phyloP scores from a whole-genome alignment of 768 basidiomycete genomes.

The Pleurotus cornucopiae region DNA sequence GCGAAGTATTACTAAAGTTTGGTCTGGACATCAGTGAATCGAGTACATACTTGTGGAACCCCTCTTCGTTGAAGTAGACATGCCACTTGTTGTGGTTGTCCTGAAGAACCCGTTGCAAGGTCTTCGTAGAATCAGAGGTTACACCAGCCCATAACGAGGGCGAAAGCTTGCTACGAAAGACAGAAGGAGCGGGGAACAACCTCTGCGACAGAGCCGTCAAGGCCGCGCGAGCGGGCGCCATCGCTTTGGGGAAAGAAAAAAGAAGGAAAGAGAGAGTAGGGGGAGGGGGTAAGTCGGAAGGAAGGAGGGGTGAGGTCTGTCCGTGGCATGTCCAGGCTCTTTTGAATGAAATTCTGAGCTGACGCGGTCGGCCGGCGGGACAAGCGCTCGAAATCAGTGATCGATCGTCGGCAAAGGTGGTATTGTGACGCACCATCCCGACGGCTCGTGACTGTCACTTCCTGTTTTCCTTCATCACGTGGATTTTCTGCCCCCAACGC shows the following conservation, averaged over 20 bases:
- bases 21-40: conserved; percentile 24
- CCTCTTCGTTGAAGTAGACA: conserved; percentile 43
- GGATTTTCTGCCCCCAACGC: too few relatives aligned
- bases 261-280: background rate
- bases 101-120: conserved; percentile 35
- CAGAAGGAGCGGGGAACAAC: conserved; percentile 4
- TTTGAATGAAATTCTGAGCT: too few relatives aligned
- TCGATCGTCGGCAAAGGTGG: too few relatives aligned
- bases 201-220: background rate
- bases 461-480: too few relatives aligned
- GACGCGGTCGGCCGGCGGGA: too few relatives aligned
- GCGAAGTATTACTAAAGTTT: conserved; percentile 14
- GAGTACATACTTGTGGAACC: conserved; percentile 32
- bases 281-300: background rate
- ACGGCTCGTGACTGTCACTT: too few relatives aligned
- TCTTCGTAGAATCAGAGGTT: conserved; percentile 30
- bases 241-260: background rate
- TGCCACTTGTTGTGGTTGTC: conserved; percentile 52
- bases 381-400: too few relatives aligned
- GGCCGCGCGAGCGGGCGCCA: background rate
- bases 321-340: too few relatives aligned
- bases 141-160: conserved; percentile 31
- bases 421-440: too few relatives aligned
- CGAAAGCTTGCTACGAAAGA: conserved; percentile 17
- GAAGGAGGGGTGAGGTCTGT: background rate